Base-by-base conservation (phyloP, 192 early-diverging fungal genomes). In the Cladochytrium replicatum region DNA sequence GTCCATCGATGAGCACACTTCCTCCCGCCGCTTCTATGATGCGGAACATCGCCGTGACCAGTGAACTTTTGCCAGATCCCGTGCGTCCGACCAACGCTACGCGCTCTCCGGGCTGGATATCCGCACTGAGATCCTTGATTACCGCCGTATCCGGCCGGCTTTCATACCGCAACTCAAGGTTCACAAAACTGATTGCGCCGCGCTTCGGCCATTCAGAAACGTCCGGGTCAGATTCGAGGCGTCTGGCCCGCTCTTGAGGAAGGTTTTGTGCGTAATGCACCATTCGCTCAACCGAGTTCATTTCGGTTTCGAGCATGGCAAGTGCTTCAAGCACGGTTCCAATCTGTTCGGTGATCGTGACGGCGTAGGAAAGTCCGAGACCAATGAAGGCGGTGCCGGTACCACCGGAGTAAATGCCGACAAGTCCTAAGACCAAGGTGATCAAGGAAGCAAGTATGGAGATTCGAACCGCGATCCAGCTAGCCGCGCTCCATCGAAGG, bases 31-130 rank as follows among this genome's bases (percentile, higher is more conserved):
- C 71, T 30, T 87, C 82, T 0, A 83, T 63, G 31, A 88, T 67
- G 5, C 86, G 75, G 60, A 89, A 79, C 44, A 89, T 44, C 0
- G 80, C 79, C 29, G 69, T 48, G 4, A 78, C 63, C 11, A 87
- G 61, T 8, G 83, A 78, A 23, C 71, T 74, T 64, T 86, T 88
- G 24, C 86, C 86, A n/a, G 79, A 79, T 38, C 84, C 88, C 26
- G 76, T 83, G 38, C 75, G 59, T 8, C 77, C 77, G 6, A 75
- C 66, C 41, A 81, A 55, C 15, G 81, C 82, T 25, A 85, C 51
- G 27, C 65, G 73, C 46, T 89, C 83, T 7, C 80, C 72, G 0
- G 74, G 6, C 1, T 32, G 27, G n/a, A 63, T 27, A 8, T n/a
- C 45, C 6, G 63, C 25, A 2, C 52, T 42, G 11, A 65, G 30